Conservation (phyloP, 305 asterid species). For the Fraxinus baroniana region DNA sequence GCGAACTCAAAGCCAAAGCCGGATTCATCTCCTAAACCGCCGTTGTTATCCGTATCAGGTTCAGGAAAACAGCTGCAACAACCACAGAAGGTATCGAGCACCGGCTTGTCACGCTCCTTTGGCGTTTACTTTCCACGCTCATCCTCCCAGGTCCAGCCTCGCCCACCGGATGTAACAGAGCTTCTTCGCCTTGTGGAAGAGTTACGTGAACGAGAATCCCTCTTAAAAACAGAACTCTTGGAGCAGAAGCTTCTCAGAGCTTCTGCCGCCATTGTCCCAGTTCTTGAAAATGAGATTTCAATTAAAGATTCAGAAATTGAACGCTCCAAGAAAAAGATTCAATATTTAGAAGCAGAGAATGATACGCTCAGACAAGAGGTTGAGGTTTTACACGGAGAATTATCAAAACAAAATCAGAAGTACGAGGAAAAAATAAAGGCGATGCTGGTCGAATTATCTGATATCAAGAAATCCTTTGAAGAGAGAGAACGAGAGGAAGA, state of each 20-base stretch:
- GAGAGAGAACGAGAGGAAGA: conserved; percentile 13
- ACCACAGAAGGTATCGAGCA: conserved; percentile 38
- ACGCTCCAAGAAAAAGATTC: conserved; percentile 29
- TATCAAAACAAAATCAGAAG: conserved; percentile 31
- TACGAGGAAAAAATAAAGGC: conserved; percentile 27
- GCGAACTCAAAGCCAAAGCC: conserved; percentile 40
- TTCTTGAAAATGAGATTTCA: conserved; percentile 37
- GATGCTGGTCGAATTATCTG: conserved; percentile 29
- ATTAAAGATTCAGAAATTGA: conserved; percentile 34
- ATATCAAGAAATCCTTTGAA: conserved; percentile 32
- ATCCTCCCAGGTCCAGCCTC: conserved; percentile 87
- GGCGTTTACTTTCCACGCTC: conserved; percentile 77
- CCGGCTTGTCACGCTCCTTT: conserved; percentile 58
- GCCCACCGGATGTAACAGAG: conserved; percentile 77
- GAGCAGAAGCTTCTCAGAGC: conserved; percentile 43
- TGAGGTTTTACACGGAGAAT: conserved; percentile 38
- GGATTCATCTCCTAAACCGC: conserved; percentile 39
- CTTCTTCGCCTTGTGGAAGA: conserved; percentile 56
- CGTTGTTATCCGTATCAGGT: conserved; percentile 30
- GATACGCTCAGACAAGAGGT: conserved; percentile 41
- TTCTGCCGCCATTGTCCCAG: conserved; percentile 40
- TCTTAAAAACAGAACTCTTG: conserved; percentile 40
- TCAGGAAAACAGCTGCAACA: conserved; percentile 39
- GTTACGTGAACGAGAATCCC: conserved; percentile 44
- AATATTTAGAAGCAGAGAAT: conserved; percentile 43